These are phyloP conservation scores for Ichthyophthirius multifiliis DNA, from an alignment of 169 alveolate genomes.

Conservation along the genomic window DNA sequence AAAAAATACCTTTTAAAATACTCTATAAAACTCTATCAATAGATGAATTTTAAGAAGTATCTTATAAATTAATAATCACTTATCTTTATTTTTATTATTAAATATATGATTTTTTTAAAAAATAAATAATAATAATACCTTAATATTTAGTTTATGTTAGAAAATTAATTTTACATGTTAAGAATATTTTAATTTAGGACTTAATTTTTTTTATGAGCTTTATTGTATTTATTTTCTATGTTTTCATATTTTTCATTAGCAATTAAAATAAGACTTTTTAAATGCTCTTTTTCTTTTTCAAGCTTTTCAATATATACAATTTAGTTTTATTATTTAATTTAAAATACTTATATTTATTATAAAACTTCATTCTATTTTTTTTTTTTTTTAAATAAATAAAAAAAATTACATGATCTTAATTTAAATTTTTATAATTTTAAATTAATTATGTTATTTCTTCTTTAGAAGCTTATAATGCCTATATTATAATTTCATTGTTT, in stretches of 20 bases:
- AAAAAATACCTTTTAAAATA: no score
- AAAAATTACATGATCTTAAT: not conserved
- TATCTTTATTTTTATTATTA: no score
- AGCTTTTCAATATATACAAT: not conserved
- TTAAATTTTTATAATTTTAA: not conserved
- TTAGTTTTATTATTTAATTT: not conserved
- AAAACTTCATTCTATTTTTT: not conserved
- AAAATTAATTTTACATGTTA: not conserved
- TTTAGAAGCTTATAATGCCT: not conserved
- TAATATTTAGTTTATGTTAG: not conserved
- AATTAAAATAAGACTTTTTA: not conserved
- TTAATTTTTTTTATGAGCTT: not conserved
- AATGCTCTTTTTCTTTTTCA: not conserved
- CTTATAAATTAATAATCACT: no score
- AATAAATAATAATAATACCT: no score
- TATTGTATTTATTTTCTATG: not conserved
- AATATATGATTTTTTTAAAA: no score
- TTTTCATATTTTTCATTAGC: conserved; percentile 7
- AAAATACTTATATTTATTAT: not conserved
- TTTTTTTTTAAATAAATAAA: not conserved
- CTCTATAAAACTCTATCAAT: no score
- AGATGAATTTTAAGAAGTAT: no score
- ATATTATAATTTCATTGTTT: not conserved
- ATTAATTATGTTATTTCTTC: not conserved
- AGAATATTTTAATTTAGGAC: not conserved